Evolutionary conservation across 2,329 filamentous ascomycete genomes (phyloP).

Genomic region (Exserohilum rostratum): DNA sequence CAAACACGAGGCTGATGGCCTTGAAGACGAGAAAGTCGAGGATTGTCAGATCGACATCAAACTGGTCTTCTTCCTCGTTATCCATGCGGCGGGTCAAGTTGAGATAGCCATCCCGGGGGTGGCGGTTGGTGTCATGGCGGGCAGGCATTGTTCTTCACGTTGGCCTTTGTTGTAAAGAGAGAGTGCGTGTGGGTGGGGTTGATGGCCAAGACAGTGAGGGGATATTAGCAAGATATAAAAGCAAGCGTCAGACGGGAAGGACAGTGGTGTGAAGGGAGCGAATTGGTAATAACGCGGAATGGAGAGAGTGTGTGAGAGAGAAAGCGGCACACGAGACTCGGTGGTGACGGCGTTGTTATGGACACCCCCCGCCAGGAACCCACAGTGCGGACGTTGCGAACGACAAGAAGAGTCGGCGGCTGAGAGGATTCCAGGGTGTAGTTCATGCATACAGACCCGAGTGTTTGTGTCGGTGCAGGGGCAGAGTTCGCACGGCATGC

Average conservation of each 20-base stretch:
- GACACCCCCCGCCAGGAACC: constrained; percentile 4
- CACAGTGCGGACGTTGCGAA: constrained; percentile 3
- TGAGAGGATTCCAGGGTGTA: constrained; percentile 21
- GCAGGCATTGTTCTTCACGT: constrained; percentile 33
- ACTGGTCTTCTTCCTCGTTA: constrained; percentile 44
- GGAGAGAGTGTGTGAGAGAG: neutral
- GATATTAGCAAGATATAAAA: constrained; percentile 9
- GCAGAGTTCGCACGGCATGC: constrained; percentile 19
- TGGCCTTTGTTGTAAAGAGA: constrained; percentile 26
- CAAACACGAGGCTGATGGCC: constrained; percentile 52
- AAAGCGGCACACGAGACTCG: constrained; percentile 9
- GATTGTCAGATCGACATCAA: constrained; percentile 61
- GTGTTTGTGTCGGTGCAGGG: constrained; percentile 18
- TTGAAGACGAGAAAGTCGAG: constrained; percentile 62
- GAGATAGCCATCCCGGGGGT: constrained; percentile 38
- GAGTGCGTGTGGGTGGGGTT: constrained; percentile 5
- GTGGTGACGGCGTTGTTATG: constrained; percentile 14
- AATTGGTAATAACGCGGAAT: no score
- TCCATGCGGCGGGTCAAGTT: constrained; percentile 44
- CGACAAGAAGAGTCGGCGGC: constrained; percentile 15
- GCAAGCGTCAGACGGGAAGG: constrained; percentile 9
- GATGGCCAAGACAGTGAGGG: neutral
- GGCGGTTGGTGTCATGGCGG: constrained; percentile 22
- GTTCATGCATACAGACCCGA: constrained; percentile 27
- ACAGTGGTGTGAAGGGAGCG: constrained; percentile 15